phyloP scores from a whole-genome alignment of 768 basidiomycete genomes.

The Phaffia australis region DNA sequence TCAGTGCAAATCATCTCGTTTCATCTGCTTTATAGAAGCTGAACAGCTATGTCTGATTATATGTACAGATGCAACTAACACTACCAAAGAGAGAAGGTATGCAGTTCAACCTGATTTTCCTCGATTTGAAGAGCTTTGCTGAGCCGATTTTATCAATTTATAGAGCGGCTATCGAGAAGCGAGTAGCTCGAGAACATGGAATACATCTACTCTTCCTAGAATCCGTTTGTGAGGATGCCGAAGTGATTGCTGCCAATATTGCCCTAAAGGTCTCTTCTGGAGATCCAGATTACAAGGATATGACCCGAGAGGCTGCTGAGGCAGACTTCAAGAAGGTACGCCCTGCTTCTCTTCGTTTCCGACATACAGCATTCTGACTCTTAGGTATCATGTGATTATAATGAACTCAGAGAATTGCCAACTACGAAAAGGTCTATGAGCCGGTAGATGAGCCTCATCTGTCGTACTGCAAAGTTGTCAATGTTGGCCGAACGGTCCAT shows the following conservation, averaged over 20 bases:
- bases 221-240: constrained; percentile 86
- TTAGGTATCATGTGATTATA: no score
- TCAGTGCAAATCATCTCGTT: constrained; percentile 35
- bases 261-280: constrained; percentile 91
- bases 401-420: constrained; percentile 53
- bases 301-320: constrained; percentile 71
- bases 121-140: neutral
- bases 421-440: constrained; percentile 92
- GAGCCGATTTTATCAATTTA: neutral
- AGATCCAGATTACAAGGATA: constrained; percentile 94
- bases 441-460: constrained; percentile 77
- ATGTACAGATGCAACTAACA: constrained; percentile 83
- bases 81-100: constrained; percentile 62
- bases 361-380: no score
- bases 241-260: constrained; percentile 87
- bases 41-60: neutral
- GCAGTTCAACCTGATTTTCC: constrained; percentile 25
- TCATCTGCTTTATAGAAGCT: neutral
- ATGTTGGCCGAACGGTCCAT: constrained; percentile 83
- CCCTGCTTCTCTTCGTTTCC: no score
- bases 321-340: constrained; percentile 61
- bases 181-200: constrained; percentile 75
- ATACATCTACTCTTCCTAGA: constrained; percentile 87
- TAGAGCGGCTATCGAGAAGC: constrained; percentile 71
- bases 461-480: constrained; percentile 80